Evolutionary conservation across 225 moss, liverwort and hornwort species (phyloP).

Genomic region (Straminergon stramineum): DNA sequence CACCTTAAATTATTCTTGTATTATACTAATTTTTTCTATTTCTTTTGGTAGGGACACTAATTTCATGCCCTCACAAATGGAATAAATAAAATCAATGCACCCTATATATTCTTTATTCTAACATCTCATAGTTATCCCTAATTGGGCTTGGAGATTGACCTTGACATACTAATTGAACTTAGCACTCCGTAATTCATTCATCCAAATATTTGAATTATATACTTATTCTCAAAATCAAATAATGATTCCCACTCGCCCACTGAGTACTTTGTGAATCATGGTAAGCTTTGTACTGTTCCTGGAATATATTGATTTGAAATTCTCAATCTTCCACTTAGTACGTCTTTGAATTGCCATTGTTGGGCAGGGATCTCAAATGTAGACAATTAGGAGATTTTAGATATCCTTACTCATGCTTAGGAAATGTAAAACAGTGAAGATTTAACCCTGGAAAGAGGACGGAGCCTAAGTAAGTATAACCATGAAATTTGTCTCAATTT

Average conservation of each 20-base stretch:
- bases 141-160: background rate
- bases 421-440: background rate
- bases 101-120: background rate
- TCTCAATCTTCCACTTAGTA: background rate
- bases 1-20: background rate
- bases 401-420: background rate
- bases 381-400: rapidly evolving
- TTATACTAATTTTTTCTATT: background rate
- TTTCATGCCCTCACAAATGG: background rate
- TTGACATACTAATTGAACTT: background rate
- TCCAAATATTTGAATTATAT: background rate
- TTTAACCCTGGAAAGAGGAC: background rate
- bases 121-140: background rate
- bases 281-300: background rate
- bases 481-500: background rate
- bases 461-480: too few relatives aligned
- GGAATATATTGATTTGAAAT: background rate
- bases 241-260: background rate
- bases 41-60: background rate
- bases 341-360: background rate
- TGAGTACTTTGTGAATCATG: background rate
- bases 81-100: background rate
- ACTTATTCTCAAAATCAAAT: background rate
- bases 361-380: background rate
- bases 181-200: background rate